Conservation (phyloP, 1,284 basidiomycete species). For the Apiotrichum siamense region DNA sequence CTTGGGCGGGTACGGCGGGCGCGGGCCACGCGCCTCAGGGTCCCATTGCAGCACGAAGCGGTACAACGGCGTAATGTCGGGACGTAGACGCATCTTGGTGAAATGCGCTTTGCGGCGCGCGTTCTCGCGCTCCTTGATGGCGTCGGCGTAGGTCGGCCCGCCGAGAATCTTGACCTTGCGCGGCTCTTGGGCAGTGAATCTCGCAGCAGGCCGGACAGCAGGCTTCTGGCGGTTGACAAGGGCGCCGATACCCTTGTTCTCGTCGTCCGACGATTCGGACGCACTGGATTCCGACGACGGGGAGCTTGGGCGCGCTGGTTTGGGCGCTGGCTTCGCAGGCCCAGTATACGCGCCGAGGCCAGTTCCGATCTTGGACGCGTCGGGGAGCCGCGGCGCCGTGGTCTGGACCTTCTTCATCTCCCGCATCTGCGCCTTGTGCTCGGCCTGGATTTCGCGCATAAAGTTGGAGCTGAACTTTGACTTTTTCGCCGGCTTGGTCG, state of each 20-base stretch:
- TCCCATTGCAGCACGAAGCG: slow-evolving; percentile 80
- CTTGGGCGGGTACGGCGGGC: slow-evolving; percentile 53
- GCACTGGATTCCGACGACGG: slow-evolving; percentile 45
- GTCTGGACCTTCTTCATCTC: slow-evolving; percentile 14
- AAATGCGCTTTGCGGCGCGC: slow-evolving; percentile 60
- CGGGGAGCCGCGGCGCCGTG: slow-evolving; percentile 23
- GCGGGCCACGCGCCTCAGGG: slow-evolving; percentile 62
- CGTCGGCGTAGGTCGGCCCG: slow-evolving; percentile 47
- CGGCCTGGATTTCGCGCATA: slow-evolving; percentile 37
- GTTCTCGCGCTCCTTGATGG: slow-evolving; percentile 41
- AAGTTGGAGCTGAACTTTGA: slow-evolving; percentile 31
- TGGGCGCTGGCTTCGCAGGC: slow-evolving; percentile 11
- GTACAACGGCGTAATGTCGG: slow-evolving; percentile 75
- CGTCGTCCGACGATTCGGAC: slow-evolving; percentile 52
- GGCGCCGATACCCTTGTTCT: slow-evolving; percentile 54
- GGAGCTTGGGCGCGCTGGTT: slow-evolving; percentile 16
- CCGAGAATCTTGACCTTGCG: slow-evolving; percentile 63
- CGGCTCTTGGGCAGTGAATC: slow-evolving; percentile 51
- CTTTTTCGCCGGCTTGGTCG: slow-evolving; percentile 16
- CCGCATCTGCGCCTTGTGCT: slow-evolving; percentile 21
- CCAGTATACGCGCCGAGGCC: slow-evolving; percentile 40
- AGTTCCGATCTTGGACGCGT: slow-evolving; percentile 29
- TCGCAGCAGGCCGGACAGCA: slow-evolving; percentile 48
- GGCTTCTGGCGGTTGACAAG: slow-evolving; percentile 53
- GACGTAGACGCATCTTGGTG: slow-evolving; percentile 66